A percentile compares a stretch with the other conserved stretches of the same genome.
phyloP scores from a whole-genome alignment of 352 stramenopile species.

The Peronosclerospora sorghi region DNA sequence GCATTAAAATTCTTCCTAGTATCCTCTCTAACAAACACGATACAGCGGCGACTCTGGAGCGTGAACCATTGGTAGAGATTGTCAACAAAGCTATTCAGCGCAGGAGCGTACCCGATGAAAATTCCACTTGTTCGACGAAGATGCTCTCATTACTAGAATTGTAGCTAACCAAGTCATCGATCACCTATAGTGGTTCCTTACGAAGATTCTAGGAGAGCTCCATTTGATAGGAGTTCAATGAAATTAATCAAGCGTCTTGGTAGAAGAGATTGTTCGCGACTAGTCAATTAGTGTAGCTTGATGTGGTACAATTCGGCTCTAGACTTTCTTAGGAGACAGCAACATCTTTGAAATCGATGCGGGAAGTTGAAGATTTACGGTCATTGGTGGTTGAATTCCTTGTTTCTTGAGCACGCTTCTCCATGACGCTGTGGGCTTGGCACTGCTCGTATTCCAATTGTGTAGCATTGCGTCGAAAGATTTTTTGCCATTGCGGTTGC shows the following conservation, averaged over 20 bases:
- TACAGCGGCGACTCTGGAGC: constrained; percentile 24
- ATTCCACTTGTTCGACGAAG: constrained; percentile 17
- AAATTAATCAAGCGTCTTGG: constrained; percentile 4
- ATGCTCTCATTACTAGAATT: constrained; percentile 1
- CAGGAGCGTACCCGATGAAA: constrained; percentile 18
- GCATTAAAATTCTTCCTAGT: constrained; percentile 61
- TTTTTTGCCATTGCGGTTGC: too few species aligned
- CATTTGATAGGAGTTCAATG: constrained; percentile 9
- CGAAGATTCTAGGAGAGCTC: constrained; percentile 13
- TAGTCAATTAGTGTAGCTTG: neutral
- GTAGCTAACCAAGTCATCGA: constrained; percentile 20
- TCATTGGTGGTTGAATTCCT: constrained; percentile 20
- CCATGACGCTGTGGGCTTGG: constrained; percentile 21
- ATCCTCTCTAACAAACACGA: constrained; percentile 44
- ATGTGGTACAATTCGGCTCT: too few species aligned
- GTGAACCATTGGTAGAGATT: neutral
- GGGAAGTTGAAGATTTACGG: constrained; percentile 10
- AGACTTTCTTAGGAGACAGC: too few species aligned
- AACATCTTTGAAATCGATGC: neutral
- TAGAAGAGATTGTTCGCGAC: constrained; percentile 8
- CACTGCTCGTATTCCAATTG: constrained; percentile 24
- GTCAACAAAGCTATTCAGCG: neutral
- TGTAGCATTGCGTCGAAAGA: constrained; percentile 10
- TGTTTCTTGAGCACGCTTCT: constrained; percentile 19
- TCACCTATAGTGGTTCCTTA: constrained; percentile 14